Percentiles rank a stretch among this genome's conserved stretches.
These are phyloP conservation scores for Colletotrichum falcatum DNA, from an alignment of 2,329 filamentous ascomycete species.

Conservation along the genomic window DNA sequence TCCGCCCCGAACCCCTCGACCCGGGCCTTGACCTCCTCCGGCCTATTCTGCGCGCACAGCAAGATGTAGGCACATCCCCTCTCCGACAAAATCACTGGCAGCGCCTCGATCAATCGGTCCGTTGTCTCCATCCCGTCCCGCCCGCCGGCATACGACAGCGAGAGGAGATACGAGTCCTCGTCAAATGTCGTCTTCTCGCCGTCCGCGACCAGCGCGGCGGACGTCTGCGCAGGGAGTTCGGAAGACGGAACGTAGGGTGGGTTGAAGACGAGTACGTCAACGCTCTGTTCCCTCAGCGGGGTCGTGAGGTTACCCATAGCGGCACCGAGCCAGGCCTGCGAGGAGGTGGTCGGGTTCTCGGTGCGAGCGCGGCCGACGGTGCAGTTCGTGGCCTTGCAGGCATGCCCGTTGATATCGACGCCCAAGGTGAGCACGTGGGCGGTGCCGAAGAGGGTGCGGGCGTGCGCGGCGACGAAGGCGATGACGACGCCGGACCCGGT, in stretches of 20 bases:
- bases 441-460: conserved; percentile 78
- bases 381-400: conserved; percentile 78
- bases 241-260: conserved; percentile 95
- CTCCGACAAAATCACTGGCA: conserved; percentile 72
- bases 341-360: conserved; percentile 51
- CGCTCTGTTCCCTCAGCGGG: conserved; percentile 66
- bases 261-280: conserved; percentile 95
- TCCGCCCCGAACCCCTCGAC: conserved; percentile 57
- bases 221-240: conserved; percentile 67
- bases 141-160: conserved; percentile 90
- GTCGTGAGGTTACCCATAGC: conserved; percentile 77
- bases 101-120: conserved; percentile 76
- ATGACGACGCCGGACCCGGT: conserved; percentile 95
- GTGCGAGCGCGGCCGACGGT: conserved; percentile 69
- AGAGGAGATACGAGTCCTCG: conserved; percentile 84
- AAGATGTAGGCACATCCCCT: conserved; percentile 89
- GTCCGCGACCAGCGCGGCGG: conserved; percentile 24
- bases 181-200: conserved; percentile 68
- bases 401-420: conserved; percentile 87
- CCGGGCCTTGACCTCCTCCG: conserved; percentile 75
- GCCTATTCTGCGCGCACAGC: conserved; percentile 91
- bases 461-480: conserved; percentile 85
- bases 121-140: conserved; percentile 95
- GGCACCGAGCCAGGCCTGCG: conserved; percentile 71
- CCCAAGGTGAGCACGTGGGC: conserved; percentile 77